These are phyloP conservation scores for Populus ilicifolia DNA, from an alignment of 345 rosid genomes.

Conservation along the genomic window DNA sequence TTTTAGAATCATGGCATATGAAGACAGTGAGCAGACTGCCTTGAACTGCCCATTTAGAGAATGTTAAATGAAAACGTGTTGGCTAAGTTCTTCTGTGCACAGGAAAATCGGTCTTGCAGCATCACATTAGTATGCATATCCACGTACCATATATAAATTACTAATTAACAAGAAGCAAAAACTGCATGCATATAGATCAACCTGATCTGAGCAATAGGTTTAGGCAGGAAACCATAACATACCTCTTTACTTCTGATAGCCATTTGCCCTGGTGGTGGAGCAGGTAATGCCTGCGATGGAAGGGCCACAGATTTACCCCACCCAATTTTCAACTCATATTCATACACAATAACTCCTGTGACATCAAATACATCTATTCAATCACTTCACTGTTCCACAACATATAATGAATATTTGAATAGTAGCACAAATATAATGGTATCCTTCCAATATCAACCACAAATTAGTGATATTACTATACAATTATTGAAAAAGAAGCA, in stretches of 20 bases:
- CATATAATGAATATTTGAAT: conserved; percentile 1
- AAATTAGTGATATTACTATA: background rate
- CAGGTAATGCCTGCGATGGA: conserved; percentile 97
- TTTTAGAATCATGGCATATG: conserved; percentile 22
- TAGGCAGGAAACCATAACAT: conserved; percentile 18
- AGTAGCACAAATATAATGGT: background rate
- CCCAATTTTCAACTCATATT: conserved; percentile 93
- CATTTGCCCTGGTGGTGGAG: conserved; percentile 99
- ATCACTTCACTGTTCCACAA: background rate
- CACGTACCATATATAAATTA: background rate
- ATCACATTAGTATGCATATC: background rate
- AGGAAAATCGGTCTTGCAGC: background rate
- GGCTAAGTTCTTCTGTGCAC: background rate
- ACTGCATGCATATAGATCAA: background rate
- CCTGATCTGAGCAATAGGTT: background rate
- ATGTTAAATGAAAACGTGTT: background rate
- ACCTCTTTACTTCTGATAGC: conserved; percentile 99
- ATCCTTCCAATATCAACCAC: background rate
- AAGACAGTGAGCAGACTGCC: conserved; percentile 1
- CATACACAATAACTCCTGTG: conserved; percentile 88
- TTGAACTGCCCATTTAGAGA: conserved; percentile 1
- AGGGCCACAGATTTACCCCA: conserved; percentile 99
- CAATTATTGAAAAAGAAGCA: background rate
- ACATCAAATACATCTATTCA: conserved; percentile 9
- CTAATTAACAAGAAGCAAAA: background rate